phyloP scores from a whole-genome alignment of 176 grass and related monocot genomes.

The Aegilops speltoides region DNA sequence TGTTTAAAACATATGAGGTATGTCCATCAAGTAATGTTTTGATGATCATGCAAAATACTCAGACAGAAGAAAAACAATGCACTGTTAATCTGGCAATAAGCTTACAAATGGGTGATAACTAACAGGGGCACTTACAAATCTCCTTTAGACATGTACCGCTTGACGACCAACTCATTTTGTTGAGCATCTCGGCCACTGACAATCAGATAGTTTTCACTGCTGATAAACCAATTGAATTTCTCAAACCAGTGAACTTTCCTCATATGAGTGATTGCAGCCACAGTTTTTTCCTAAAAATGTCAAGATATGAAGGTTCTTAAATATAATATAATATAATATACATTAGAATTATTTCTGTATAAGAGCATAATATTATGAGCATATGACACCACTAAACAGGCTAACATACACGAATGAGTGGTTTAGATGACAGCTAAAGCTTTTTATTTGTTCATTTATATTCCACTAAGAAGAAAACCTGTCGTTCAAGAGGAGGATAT shows the following conservation, averaged over 20 bases:
- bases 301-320: conserved; percentile 19
- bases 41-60: neutral
- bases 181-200: conserved; percentile 97
- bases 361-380: neutral
- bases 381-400: neutral
- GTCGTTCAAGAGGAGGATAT: neutral
- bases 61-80: neutral
- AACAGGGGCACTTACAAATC: conserved; percentile 68
- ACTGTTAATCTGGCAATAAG: conserved; percentile 15
- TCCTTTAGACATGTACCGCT: conserved; percentile 98
- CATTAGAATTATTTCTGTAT: neutral
- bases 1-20: neutral
- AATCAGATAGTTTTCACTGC: conserved; percentile 94
- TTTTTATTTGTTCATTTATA: neutral
- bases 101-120: conserved; percentile 4
- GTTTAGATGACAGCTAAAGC: neutral
- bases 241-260: conserved; percentile 99
- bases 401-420: neutral
- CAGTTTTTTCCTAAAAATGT: conserved; percentile 82
- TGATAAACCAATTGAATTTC: conserved; percentile 99
- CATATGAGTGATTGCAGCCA: conserved; percentile 96
- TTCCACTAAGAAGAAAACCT: conserved; percentile 24
- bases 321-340: neutral
- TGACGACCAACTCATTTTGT: conserved; percentile 94
- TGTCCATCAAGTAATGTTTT: neutral